These are phyloP conservation scores for Detonula confervacea DNA, from an alignment of 352 stramenopile species.

Conservation along the genomic window DNA sequence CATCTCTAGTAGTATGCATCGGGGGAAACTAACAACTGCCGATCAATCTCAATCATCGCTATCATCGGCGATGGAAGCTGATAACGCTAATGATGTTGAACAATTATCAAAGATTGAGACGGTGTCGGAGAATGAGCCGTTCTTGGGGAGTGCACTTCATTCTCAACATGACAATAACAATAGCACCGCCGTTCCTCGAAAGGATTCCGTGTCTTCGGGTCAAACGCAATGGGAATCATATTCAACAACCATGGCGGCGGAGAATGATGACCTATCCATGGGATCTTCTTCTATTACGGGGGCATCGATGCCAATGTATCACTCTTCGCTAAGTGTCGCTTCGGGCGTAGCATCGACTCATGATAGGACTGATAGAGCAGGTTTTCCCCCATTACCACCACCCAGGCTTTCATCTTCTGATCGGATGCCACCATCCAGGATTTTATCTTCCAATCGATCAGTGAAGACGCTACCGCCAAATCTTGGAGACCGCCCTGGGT, in stretches of 20 bases:
- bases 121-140: constrained; percentile 32
- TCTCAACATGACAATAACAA: constrained; percentile 7
- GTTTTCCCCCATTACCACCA: constrained; percentile 18
- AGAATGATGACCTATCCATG: constrained; percentile 56
- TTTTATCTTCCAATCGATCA: too few species aligned
- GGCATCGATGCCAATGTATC: constrained; percentile 27
- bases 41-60: constrained; percentile 1
- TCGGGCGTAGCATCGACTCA: constrained; percentile 12
- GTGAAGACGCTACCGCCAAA: constrained; percentile 37
- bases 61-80: constrained; percentile 9
- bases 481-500: constrained; percentile 22
- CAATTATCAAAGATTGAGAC: constrained; percentile 15
- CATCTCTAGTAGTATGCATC: constrained; percentile 17
- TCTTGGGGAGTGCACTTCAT: constrained; percentile 6
- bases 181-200: constrained; percentile 12
- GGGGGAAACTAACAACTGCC: constrained; percentile 5
- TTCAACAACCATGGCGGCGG: constrained; percentile 27
- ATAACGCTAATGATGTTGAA: constrained; percentile 16
- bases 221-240: constrained; percentile 36
- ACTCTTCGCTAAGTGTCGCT: constrained; percentile 26
- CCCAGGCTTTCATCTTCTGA: constrained; percentile 28
- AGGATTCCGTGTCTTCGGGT: constrained; percentile 33
- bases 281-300: constrained; percentile 40
- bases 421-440: too few species aligned
- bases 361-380: constrained; percentile 4